Conservation (phyloP, 768 basidiomycete species). For the Rhizopogon rudus region DNA sequence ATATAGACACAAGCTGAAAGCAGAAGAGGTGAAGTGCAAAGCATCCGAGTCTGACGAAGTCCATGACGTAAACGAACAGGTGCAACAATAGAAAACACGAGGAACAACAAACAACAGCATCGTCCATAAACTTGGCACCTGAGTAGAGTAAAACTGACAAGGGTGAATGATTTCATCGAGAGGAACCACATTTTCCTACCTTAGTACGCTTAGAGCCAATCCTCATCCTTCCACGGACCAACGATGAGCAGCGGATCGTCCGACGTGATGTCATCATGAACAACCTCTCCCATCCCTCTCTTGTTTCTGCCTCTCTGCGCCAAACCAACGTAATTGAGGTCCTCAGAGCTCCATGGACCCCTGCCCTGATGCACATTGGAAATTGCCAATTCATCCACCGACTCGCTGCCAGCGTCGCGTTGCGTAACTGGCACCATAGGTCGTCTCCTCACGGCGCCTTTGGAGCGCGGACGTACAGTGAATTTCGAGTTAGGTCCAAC, state of each 20-base stretch:
- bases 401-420: slow-evolving; percentile 3
- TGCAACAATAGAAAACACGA: not conserved
- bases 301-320: not conserved
- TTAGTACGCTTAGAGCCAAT: slow-evolving; percentile 7
- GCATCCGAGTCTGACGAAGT: not conserved
- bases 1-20: not conserved
- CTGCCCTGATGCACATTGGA: slow-evolving; percentile 2
- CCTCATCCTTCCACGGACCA: slow-evolving; percentile 7
- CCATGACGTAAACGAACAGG: not conserved
- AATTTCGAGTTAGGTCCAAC: slow-evolving; percentile 26
- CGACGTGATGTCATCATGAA: not conserved
- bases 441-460: not conserved
- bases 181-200: not conserved
- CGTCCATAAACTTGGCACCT: not conserved
- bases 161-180: not conserved
- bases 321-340: slow-evolving; percentile 16
- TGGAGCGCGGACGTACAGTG: slow-evolving; percentile 3
- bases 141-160: not conserved
- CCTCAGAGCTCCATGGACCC: slow-evolving; percentile 13
- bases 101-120: not conserved
- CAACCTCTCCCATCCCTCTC: not conserved
- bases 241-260: slow-evolving; percentile 28
- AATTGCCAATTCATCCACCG: slow-evolving; percentile 22
- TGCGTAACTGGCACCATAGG: not conserved
- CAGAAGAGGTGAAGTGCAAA: not conserved